Evolutionary conservation across 2,329 filamentous ascomycete species (phyloP), one percentile per base, ranked within the genome.

Genomic region (Fusarium sp.): DNA sequence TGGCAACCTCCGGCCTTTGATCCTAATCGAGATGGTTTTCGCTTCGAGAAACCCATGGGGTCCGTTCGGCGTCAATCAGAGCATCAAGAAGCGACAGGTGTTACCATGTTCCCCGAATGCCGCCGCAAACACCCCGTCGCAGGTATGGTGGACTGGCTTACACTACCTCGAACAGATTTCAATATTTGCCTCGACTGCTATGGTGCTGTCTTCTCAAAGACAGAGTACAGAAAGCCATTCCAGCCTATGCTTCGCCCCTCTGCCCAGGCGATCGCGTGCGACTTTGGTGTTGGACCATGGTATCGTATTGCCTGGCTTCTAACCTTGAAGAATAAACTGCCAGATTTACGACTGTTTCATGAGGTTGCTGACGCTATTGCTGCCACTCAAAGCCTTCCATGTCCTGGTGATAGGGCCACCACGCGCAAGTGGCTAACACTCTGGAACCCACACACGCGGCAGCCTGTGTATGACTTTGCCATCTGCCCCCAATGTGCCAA

Each of bases 111-210:
- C 12, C 86, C 90, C 4, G 82, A 87, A 3, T 97, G 93, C 68
- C 89, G 88, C 7, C 84, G 91, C 58, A 85, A 83, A 35, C 78
- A 82, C 5, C 85, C 86, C 10, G 83, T 86, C 11, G 78, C 84
- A 9, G 88, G 88, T 2, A 83, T 88, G 59, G 81, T 89, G 61
- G 92, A 95, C 70, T 97, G 93, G 91, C 87, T 93, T 60, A 93
- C 89, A 0, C 80, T 97, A 5, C 86, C 86, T 5, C 85, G 87
- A 12, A 85, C 88, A 59, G 84, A 88, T 11, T 90, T 97, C 67
- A 87, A 91, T 61, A 89, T 97, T 41, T 97, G 94, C 69, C 91
- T 92, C 0, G 86, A 85, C 11, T 98, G 94, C 77, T 92, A 91
- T 73, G 81, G 84, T 3, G 82, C 83, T 6, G 85, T 92, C 8